Base-by-base conservation (phyloP, 257 asterid species). In the Linaria vulgaris region DNA sequence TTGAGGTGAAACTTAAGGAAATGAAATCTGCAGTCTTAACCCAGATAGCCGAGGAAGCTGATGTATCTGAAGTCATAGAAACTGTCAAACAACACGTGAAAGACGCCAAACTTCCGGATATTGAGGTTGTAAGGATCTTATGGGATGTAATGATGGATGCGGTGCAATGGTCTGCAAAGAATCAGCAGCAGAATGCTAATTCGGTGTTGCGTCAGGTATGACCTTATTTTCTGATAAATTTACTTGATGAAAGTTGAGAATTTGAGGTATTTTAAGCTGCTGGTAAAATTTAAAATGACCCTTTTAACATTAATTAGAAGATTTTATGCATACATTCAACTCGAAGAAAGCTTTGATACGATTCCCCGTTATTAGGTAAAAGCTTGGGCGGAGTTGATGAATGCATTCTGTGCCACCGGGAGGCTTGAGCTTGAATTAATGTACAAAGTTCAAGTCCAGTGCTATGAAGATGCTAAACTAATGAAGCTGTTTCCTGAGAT, bases 111-210 rank as follows among this genome's bases (percentile, higher is more conserved):
- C 74, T 92, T 48, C 99, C 99, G 12, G 97, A 92, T 69, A 78
- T 76, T 60, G 97, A 89, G 71, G 94, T 92, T 59, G 95, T 92
- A 17, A 78, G 94, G 19, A 89, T 89, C 70, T 75, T 87, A 39
- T 89, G 97, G 99, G 97, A 92, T 82, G 88, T 87, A 27, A 70
- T 92, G 84, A 91, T 91, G 98, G 98, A 91, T 82, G 95, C 98
- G 41, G 95, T 91, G 65, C 96, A 88, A 64, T 88, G 98, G 98
- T 91, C 98, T 51, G 96, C 90, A 37, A 91, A 91, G 83, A 91
- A 91, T 68, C 98, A 91, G 74, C 98, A 91, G 71, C 98, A 91
- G 71, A 91, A 91, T 73, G 94, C 98, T 50, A 91, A 91, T 74
- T 73, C 79, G 17, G 96, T 91, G 46, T 80, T 91, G 66, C 98